These are phyloP conservation scores for Combretum micranthum DNA, from an alignment of 345 rosid genomes.

Conservation along the genomic window DNA sequence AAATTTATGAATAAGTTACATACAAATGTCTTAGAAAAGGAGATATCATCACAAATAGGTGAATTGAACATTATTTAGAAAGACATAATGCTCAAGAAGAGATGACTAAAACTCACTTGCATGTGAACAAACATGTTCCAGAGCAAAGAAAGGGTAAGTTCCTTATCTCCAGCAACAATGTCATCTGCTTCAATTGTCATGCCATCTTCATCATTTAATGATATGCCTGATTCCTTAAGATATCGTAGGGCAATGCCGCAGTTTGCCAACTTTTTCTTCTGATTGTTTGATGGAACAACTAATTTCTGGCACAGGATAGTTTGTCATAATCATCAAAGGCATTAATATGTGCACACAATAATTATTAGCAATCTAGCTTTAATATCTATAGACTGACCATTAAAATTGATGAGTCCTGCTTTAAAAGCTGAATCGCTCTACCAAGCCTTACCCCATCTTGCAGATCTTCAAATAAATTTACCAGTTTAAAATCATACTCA, in stretches of 20 bases:
- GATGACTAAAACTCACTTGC: constrained; percentile 47
- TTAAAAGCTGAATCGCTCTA: constrained; percentile 78
- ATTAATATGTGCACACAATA: background rate
- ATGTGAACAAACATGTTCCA: constrained; percentile 87
- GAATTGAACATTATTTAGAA: background rate
- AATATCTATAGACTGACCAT: constrained; percentile 35
- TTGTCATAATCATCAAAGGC: background rate
- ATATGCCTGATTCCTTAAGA: constrained; percentile 54
- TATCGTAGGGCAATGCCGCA: constrained; percentile 64
- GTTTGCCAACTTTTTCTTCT: constrained; percentile 59
- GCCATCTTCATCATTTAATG: constrained; percentile 66
- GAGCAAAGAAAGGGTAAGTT: constrained; percentile 67
- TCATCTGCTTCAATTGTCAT: constrained; percentile 57
- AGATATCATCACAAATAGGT: background rate
- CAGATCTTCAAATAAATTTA: constrained; percentile 63
- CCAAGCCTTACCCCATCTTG: constrained; percentile 90
- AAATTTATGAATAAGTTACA: background rate
- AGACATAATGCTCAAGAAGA: background rate
- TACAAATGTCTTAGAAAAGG: background rate
- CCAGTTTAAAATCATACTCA: constrained; percentile 71
- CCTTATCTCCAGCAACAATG: constrained; percentile 72
- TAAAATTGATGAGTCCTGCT: constrained; percentile 74
- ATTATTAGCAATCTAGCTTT: background rate
- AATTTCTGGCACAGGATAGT: constrained; percentile 54
- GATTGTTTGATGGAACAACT: constrained; percentile 62